phyloP scores from a whole-genome alignment of 148 eudicot genomes.

The Silene conica region DNA sequence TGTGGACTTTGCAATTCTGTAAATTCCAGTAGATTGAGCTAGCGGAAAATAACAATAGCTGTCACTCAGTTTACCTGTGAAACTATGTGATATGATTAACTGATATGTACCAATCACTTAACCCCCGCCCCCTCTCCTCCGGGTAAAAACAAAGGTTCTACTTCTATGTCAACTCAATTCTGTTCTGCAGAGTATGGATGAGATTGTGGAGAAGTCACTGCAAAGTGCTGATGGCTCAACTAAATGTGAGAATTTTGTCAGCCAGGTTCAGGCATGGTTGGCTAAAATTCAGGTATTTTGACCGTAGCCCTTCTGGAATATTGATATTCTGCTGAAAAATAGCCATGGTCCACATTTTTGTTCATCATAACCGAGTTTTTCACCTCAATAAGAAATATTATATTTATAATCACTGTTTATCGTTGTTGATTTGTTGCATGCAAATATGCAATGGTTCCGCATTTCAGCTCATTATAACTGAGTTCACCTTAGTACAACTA shows the following conservation, averaged over 20 bases:
- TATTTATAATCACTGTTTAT: too few species aligned
- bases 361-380: neutral
- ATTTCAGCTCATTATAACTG: neutral
- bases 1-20: too few species aligned
- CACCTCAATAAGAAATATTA: neutral
- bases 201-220: constrained; percentile 80
- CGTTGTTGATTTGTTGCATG: too few species aligned
- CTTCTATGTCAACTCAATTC: constrained; percentile 11
- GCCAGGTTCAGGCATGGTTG: constrained; percentile 74
- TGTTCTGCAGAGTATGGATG: constrained; percentile 78
- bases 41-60: too few species aligned
- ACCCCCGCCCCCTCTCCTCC: too few species aligned
- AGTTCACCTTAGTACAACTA: neutral
- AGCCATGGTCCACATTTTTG: neutral
- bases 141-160: neutral
- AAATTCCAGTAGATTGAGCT: too few species aligned
- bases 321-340: neutral
- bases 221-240: constrained; percentile 64
- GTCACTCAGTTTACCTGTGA: too few species aligned
- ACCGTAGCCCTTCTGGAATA: neutral
- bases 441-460: neutral
- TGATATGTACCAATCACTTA: too few species aligned
- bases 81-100: too few species aligned
- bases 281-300: constrained; percentile 71
- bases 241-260: constrained; percentile 73